Conservation (phyloP, 2,329 filamentous ascomycete species). For the Colletotrichum horii region DNA sequence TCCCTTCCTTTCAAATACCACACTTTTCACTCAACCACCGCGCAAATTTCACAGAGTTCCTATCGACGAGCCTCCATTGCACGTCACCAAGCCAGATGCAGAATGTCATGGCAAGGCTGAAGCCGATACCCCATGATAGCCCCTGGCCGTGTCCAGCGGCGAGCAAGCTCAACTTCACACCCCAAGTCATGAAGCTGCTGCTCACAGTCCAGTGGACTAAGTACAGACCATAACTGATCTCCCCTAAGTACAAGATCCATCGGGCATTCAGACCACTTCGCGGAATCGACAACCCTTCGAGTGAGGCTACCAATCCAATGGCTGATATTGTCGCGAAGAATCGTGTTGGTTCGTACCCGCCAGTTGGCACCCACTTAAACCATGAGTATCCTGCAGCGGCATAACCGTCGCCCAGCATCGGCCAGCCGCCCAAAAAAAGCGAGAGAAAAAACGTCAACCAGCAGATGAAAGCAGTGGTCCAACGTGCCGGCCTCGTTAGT, state of each 20-base stretch:
- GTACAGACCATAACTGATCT: constrained; percentile 67
- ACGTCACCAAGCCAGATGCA: constrained; percentile 50
- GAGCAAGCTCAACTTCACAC: neutral
- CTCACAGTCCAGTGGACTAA: constrained; percentile 58
- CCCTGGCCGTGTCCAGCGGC: neutral
- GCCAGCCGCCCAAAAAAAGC: constrained; percentile 8
- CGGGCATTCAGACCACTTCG: constrained; percentile 61
- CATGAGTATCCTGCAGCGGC: constrained; percentile 12
- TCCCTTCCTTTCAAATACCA: neutral
- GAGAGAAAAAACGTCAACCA: neutral
- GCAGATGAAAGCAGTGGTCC: neutral
- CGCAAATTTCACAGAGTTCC: constrained; percentile 48
- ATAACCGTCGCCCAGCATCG: neutral
- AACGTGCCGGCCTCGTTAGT: neutral
- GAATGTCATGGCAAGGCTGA: neutral
- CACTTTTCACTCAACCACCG: constrained; percentile 37
- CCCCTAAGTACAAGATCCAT: constrained; percentile 66
- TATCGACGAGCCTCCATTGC: constrained; percentile 50
- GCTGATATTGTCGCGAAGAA: neutral
- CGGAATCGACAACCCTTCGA: constrained; percentile 39
- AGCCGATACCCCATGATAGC: neutral
- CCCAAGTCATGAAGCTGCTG: neutral
- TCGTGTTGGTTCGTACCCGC: neutral
- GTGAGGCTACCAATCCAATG: neutral
- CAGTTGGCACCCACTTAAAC: constrained; percentile 11